Base-by-base conservation (phyloP, 2,329 filamentous ascomycete species). In the Aspergillus sp. region DNA sequence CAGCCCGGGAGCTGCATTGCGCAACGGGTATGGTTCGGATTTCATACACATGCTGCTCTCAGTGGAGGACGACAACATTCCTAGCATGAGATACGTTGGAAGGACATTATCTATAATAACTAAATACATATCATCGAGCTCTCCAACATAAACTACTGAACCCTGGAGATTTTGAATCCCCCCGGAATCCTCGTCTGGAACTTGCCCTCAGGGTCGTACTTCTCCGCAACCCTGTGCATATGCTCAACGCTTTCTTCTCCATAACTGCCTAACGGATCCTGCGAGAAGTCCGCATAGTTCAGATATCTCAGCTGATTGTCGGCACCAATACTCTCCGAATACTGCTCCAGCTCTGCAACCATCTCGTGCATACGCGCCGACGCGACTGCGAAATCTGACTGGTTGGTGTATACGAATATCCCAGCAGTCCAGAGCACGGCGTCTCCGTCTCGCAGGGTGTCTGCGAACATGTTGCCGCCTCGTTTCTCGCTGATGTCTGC, bases 221-320 rank as follows among this genome's bases (percentile, higher is more conserved):
- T 53, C n/a, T 13, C 19, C 30, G 41, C 51, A 27, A 40, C 30
- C 27, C n/a, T 22, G 9, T 17, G 17, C 41, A 54, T 37, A 11
- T 27, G 17, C 17, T 13, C 40, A 17, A 54, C 19, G 20, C 11
- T 47, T 5, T 17, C 51, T n/a, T 46, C 19, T 4, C 11, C 11
- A 17, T 54, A 54, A 17, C 51, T 54, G 12, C 27, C 42, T 19
- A 54, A 19, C 7, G 17, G 27, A 46, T 54, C 27, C 51, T 54
- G 41, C 27, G 27, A 34, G 12, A 11, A 11, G 12, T 45, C 30
- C 3, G 51, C 51, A 24, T 46, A 54, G 6, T 46, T 54, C n/a
- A 46, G 12, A n/a, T 46, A 54, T 5, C 17, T 11, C 12, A 54
- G 19, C 19, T 20, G 24, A 7, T 45, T 34, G 11, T 33, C 51